These are phyloP conservation scores for Psilocybe tampanensis DNA, from an alignment of 768 basidiomycete genomes.

Conservation along the genomic window DNA sequence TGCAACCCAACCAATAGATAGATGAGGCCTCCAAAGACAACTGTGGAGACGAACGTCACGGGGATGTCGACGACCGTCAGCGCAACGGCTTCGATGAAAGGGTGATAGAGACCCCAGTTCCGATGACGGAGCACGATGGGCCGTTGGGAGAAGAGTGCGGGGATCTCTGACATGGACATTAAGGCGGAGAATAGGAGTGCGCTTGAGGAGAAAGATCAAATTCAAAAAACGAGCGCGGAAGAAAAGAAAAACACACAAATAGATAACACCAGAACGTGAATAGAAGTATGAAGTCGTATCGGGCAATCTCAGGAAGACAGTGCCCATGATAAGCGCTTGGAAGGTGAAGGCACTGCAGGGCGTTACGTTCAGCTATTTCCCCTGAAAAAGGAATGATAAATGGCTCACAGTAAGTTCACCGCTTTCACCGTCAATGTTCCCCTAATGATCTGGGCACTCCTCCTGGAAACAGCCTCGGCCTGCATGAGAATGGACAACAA, in stretches of 20 bases:
- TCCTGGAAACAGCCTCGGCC: not conserved
- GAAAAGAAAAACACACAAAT: constrained; percentile 55
- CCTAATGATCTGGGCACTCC: constrained; percentile 36
- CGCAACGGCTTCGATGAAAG: constrained; percentile 43
- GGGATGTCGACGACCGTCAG: constrained; percentile 65
- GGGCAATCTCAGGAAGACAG: constrained; percentile 61
- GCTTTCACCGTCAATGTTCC: constrained; percentile 35
- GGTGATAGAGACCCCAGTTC: constrained; percentile 58
- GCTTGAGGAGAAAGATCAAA: constrained; percentile 30
- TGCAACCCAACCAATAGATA: constrained; percentile 72
- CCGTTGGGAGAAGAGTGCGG: constrained; percentile 59
- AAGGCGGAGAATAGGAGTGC: constrained; percentile 62
- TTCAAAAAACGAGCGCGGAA: constrained; percentile 80
- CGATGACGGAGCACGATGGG: constrained; percentile 61
- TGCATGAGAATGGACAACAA: not conserved
- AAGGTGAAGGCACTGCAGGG: constrained; percentile 51
- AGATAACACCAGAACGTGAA: constrained; percentile 63
- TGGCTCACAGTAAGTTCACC: constrained; percentile 13
- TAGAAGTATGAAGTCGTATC: constrained; percentile 63
- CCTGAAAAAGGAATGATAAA: too few relatives aligned
- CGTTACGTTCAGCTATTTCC: not conserved
- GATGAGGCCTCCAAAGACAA: constrained; percentile 49
- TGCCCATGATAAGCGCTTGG: constrained; percentile 56
- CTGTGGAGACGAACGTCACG: constrained; percentile 45
- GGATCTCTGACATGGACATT: constrained; percentile 65